Evolutionary conservation across 805 yeast species (phyloP), one percentile per base, ranked within the genome.

Genomic region (Pichia nakasei): DNA sequence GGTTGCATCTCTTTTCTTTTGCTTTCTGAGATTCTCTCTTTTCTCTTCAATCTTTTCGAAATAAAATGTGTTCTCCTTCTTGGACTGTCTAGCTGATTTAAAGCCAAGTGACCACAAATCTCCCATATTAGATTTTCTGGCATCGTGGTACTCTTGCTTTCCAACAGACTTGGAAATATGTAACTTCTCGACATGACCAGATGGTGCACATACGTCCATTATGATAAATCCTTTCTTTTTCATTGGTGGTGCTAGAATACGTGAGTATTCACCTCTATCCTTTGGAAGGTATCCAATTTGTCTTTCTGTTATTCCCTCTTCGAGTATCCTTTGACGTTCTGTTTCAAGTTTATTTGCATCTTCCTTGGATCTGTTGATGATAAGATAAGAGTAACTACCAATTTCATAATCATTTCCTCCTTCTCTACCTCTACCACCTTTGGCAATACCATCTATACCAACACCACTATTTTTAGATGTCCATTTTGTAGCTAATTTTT

Each of bases 171-270:
- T 84, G 0, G 97, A 82, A 2, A 93, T 75, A 15, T 80, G 80
- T 96, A 97, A 88, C 47, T 80, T 78, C 63, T 91, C 97, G 36
- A 91, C 63, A 38, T 74, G 72, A 1, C 96, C 96, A 13, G 81
- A 72, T 0, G 89, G 75, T 0, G 86, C 78, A 67, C 96, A 87
- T 2, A 88, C 73, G 50, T 80, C 84, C 60, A 89, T 69, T 21
- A 77, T 67, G 17, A 91, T 93, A 64, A 88, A 94, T 3, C 88
- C 86, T 57, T 86, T 85, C 39, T 82, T 73, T 56, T 87, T 86
- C 55, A 73, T 52, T 2, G 97, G 97, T 19, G 72, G 73, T 31
- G 72, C 70, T 43, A 88, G 64, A 12, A 85, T 75, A 47, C 97
- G 71, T 0, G 96, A 89, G 81, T 88, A 80, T 32, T 72, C 68